A percentile compares a stretch with the other conserved stretches of the same genome.
Conservation (phyloP, 176 grass and related monocot genomes). For the Triticum timopheevii region DNA sequence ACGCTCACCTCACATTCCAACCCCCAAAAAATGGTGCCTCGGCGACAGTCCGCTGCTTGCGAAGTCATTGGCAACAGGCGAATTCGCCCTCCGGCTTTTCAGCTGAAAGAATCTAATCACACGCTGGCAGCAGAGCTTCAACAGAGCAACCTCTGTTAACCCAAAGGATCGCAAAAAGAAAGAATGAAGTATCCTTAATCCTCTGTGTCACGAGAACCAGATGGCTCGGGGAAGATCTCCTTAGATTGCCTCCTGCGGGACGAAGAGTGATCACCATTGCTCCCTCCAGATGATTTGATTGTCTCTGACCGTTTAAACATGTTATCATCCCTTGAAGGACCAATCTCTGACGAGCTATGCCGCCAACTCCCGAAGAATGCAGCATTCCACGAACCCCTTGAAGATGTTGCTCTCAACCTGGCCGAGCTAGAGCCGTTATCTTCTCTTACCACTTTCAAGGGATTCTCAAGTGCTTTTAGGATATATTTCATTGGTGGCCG, state of each 20-base stretch:
- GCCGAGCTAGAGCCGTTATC: conserved; percentile 71
- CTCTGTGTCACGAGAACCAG: conserved; percentile 63
- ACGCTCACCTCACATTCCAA: conserved; percentile 14
- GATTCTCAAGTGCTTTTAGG: conserved; percentile 89
- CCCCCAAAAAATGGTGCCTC: conserved; percentile 40
- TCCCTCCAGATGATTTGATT: conserved; percentile 76
- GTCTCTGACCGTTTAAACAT: conserved; percentile 71
- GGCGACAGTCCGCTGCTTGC: conserved; percentile 17
- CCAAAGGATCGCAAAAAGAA: conserved; percentile 34
- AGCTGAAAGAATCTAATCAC: conserved; percentile 25
- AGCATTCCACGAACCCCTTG: conserved; percentile 93
- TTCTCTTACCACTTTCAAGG: conserved; percentile 92
- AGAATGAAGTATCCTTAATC: conserved; percentile 42
- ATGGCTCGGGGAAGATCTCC: conserved; percentile 88
- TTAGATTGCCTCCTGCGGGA: conserved; percentile 70
- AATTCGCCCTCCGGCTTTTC: conserved; percentile 23
- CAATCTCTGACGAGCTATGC: conserved; percentile 74
- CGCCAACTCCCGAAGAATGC: conserved; percentile 92
- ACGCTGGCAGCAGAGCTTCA: conserved; percentile 24
- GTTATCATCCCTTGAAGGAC: conserved; percentile 57
- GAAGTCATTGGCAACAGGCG: conserved; percentile 13
- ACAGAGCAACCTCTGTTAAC: not conserved
- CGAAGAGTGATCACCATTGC: conserved; percentile 83
- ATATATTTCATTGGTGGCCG: conserved; percentile 81
- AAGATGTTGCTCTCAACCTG: conserved; percentile 81